Conservation (phyloP, 352 stramenopile species). For the Phytophthora vignae region DNA sequence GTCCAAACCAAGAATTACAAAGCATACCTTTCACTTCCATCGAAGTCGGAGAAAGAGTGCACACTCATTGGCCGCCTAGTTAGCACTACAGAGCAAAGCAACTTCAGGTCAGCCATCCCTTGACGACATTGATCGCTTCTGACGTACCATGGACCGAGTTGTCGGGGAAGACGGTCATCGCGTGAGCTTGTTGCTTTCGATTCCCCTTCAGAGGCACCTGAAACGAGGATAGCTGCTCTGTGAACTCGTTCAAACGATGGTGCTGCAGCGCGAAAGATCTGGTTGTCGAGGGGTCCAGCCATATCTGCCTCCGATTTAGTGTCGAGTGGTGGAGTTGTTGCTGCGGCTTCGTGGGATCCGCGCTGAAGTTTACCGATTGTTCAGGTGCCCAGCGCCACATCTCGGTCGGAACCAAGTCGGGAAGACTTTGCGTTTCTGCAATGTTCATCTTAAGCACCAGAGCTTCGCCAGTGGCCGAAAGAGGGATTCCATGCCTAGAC, state of each 20-base stretch:
- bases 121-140: not conserved
- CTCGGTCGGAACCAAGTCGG: slow-evolving; percentile 44
- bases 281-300: slow-evolving; percentile 69
- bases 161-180: slow-evolving; percentile 62
- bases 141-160: slow-evolving; percentile 68
- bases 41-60: slow-evolving; percentile 68
- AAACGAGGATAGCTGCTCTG: slow-evolving; percentile 74
- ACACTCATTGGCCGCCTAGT: slow-evolving; percentile 62
- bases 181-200: slow-evolving; percentile 61
- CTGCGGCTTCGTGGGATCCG: slow-evolving; percentile 1
- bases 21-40: slow-evolving; percentile 45
- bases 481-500: slow-evolving; percentile 70
- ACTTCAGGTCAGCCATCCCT: not conserved
- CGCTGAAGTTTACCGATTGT: slow-evolving; percentile 13
- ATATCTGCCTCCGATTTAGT: slow-evolving; percentile 61
- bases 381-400: slow-evolving; percentile 37
- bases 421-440: slow-evolving; percentile 47
- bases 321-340: slow-evolving; percentile 39
- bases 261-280: slow-evolving; percentile 62
- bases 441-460: slow-evolving; percentile 53
- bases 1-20: not conserved
- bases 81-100: slow-evolving; percentile 41
- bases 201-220: slow-evolving; percentile 65
- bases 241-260: slow-evolving; percentile 66
- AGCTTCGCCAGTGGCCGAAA: slow-evolving; percentile 46